Conservation (phyloP, 495 filamentous ascomycete genomes). For the Lepidopterella palustris region DNA sequence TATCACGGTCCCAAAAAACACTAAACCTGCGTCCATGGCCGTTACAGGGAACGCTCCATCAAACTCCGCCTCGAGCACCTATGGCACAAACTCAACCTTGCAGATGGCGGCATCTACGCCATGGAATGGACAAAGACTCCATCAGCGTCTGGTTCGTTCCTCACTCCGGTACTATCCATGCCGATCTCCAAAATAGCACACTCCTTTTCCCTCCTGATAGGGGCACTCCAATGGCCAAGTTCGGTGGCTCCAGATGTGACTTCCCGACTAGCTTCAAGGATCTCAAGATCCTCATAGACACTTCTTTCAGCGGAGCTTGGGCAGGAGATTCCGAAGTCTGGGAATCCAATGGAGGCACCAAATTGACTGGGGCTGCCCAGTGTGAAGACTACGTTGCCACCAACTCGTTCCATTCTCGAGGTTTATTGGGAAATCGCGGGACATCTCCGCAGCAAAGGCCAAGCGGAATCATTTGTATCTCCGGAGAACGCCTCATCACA, state of each 20-base stretch:
- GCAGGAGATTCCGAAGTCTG: conserved; percentile 37
- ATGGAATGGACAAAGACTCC: conserved; percentile 20
- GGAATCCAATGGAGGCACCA: conserved; percentile 11
- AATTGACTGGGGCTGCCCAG: conserved; percentile 14
- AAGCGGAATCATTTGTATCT: neutral
- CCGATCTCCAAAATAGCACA: neutral
- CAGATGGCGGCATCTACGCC: conserved; percentile 31
- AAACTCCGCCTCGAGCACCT: conserved; percentile 31
- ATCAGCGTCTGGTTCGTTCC: conserved; percentile 29
- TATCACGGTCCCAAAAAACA: conserved; percentile 7
- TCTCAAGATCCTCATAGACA: conserved; percentile 62
- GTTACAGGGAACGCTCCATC: neutral
- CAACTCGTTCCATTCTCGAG: conserved; percentile 28
- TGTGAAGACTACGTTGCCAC: conserved; percentile 33
- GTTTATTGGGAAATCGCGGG: conserved; percentile 31
- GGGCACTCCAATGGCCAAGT: conserved; percentile 33
- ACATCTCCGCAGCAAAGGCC: neutral
- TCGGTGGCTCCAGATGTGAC: conserved; percentile 52
- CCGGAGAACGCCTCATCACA: neutral
- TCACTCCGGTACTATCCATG: conserved; percentile 1
- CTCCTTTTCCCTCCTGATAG: conserved; percentile 17
- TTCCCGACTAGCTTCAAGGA: conserved; percentile 55
- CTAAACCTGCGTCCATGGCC: neutral
- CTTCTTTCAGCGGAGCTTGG: conserved; percentile 63
- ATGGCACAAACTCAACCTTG: conserved; percentile 41